These are phyloP conservation scores for Trypanosoma congolense DNA, from an alignment of 208 protist genomes.

Conservation along the genomic window DNA sequence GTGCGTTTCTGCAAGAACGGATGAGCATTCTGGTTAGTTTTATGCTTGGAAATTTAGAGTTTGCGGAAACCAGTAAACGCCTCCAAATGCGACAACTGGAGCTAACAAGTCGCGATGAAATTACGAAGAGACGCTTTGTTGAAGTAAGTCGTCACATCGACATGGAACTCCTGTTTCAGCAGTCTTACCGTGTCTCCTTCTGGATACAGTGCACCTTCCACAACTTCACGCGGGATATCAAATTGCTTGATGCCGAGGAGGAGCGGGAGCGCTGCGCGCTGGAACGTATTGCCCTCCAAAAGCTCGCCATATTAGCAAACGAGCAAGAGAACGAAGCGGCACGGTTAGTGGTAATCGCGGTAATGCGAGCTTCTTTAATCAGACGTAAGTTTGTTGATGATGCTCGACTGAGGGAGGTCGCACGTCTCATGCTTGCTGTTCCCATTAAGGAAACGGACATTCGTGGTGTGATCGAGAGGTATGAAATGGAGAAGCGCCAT, in stretches of 20 bases:
- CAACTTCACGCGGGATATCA: conserved; percentile 9
- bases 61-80: conserved; percentile 7
- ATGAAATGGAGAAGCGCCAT: conserved; percentile 36
- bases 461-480: conserved; percentile 39
- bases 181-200: conserved; percentile 11
- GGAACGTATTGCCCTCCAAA: conserved; percentile 19
- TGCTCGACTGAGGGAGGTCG: conserved; percentile 5
- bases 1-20: neutral
- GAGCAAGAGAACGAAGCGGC: conserved; percentile 21
- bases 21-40: neutral
- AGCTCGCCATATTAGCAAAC: conserved; percentile 25
- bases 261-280: conserved; percentile 21
- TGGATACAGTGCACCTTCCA: neutral
- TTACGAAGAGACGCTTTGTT: conserved; percentile 16
- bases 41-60: neutral
- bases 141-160: conserved; percentile 19
- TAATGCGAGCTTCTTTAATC: conserved; percentile 15
- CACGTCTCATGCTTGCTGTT: conserved; percentile 11
- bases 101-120: conserved; percentile 12
- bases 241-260: conserved; percentile 11
- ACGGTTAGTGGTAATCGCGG: conserved; percentile 21
- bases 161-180: conserved; percentile 20
- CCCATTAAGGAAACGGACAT: conserved; percentile 34
- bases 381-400: conserved; percentile 13
- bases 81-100: conserved; percentile 3